phyloP scores from a whole-genome alignment of 2,329 filamentous ascomycete genomes.

The Aureobasidium pullulans region DNA sequence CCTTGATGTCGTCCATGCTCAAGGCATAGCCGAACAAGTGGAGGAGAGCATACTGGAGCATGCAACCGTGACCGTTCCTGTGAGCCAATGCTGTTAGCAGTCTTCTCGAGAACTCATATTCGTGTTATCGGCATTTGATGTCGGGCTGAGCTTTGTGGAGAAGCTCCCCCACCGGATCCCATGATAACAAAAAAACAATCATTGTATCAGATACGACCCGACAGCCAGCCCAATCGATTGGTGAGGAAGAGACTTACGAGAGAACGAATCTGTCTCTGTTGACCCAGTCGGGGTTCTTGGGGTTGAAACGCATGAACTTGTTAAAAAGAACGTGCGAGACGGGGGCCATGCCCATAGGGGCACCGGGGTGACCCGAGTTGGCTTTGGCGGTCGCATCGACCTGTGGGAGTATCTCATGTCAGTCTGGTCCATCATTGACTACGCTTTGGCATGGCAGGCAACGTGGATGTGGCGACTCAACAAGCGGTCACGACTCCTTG shows the following conservation, averaged over 20 bases:
- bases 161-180: background rate
- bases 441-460: background rate
- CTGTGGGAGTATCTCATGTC: slow-evolving; percentile 41
- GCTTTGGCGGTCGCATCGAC: slow-evolving; percentile 94
- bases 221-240: background rate
- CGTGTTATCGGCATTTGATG: background rate
- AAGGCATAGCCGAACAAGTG: slow-evolving; percentile 91
- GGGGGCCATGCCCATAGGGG: slow-evolving; percentile 95
- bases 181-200: background rate
- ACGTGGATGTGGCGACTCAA: slow-evolving; percentile 8
- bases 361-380: slow-evolving; percentile 97
- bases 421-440: slow-evolving; percentile 1
- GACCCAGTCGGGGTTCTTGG: slow-evolving; percentile 94
- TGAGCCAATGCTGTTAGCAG: background rate
- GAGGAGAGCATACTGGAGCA: slow-evolving; percentile 97
- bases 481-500: background rate
- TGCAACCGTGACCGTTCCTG: slow-evolving; percentile 97
- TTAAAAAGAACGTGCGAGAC: slow-evolving; percentile 95
- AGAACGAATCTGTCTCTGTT: slow-evolving; percentile 99
- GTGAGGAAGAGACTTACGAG: slow-evolving; percentile 61
- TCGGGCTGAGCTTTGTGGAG: background rate
- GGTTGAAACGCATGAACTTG: slow-evolving; percentile 99
- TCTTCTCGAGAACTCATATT: background rate
- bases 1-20: slow-evolving; percentile 85
- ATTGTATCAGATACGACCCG: background rate